Percentiles rank a stretch among this genome's conserved stretches.
Evolutionary conservation across 1,284 basidiomycete genomes (phyloP).

Genomic region (Mycena sp.): DNA sequence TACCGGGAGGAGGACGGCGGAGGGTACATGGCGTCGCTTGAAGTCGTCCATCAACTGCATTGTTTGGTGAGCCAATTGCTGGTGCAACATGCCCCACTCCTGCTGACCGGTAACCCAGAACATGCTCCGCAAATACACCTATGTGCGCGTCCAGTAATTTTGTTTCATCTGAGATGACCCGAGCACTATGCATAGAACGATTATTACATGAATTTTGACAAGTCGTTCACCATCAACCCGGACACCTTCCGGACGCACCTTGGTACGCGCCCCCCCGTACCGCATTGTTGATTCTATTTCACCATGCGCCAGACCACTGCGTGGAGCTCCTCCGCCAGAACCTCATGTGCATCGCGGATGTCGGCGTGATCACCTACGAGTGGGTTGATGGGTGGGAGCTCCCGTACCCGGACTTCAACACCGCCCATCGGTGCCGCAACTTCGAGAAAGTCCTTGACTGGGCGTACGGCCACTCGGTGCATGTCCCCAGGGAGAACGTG

Average conservation of each 20-base stretch:
- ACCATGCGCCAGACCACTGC: too few species aligned
- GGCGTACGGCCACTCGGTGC: not conserved
- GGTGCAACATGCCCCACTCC: not conserved
- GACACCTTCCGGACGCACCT: not conserved
- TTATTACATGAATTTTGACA: not conserved
- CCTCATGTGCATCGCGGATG: not conserved
- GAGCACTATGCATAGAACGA: not conserved
- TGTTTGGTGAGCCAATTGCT: not conserved
- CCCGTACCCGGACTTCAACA: not conserved
- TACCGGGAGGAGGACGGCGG: not conserved
- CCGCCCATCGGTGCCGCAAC: not conserved
- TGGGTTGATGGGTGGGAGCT: not conserved
- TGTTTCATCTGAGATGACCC: not conserved
- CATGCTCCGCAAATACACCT: not conserved
- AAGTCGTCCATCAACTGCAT: not conserved
- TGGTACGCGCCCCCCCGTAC: not conserved
- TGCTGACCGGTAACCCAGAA: not conserved
- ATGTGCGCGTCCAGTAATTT: not conserved
- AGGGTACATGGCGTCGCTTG: not conserved
- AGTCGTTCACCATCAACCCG: not conserved
- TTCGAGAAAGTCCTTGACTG: not conserved
- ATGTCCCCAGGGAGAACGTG: not conserved
- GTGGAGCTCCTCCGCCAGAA: not conserved
- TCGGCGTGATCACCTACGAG: not conserved
- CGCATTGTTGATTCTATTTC: not conserved